phyloP scores from a whole-genome alignment of 1,284 basidiomycete genomes.

The Trichosporon asahii region DNA sequence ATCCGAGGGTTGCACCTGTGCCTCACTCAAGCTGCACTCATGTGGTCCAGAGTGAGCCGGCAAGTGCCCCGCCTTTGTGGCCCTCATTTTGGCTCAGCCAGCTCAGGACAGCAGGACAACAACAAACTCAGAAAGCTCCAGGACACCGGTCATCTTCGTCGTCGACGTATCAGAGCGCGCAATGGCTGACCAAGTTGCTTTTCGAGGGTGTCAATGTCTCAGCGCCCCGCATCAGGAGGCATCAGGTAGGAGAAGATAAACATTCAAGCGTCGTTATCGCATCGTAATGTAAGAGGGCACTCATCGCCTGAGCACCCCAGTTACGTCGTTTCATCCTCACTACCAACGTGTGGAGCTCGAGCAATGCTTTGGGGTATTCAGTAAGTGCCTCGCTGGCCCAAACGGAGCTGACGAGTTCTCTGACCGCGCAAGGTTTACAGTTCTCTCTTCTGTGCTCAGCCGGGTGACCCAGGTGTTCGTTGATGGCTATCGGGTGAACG shows the following conservation, averaged over 20 bases:
- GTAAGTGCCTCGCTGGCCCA: not conserved
- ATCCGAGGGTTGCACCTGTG: not conserved
- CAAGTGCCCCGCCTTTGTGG: not conserved
- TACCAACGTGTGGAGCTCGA: not conserved
- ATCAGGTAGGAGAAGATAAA: not conserved
- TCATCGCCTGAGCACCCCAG: not conserved
- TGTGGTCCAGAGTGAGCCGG: not conserved
- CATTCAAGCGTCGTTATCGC: not conserved
- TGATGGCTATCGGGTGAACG: not conserved
- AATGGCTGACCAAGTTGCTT: not conserved
- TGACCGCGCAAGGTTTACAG: not conserved
- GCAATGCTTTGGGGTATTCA: not conserved
- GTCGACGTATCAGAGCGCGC: not conserved
- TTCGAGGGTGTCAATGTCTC: not conserved
- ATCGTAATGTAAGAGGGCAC: too few species aligned
- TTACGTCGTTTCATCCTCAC: not conserved
- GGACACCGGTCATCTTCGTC: not conserved
- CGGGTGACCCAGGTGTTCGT: not conserved
- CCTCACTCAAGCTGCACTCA: too few species aligned
- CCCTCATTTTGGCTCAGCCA: not conserved
- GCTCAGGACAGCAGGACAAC: not conserved
- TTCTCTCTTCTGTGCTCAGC: not conserved
- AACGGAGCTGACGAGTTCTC: not conserved
- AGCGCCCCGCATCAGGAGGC: not conserved
- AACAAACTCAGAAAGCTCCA: not conserved